Conservation (phyloP, 2,329 filamentous ascomycete species). For the Stagonosporopsis vannaccii region DNA sequence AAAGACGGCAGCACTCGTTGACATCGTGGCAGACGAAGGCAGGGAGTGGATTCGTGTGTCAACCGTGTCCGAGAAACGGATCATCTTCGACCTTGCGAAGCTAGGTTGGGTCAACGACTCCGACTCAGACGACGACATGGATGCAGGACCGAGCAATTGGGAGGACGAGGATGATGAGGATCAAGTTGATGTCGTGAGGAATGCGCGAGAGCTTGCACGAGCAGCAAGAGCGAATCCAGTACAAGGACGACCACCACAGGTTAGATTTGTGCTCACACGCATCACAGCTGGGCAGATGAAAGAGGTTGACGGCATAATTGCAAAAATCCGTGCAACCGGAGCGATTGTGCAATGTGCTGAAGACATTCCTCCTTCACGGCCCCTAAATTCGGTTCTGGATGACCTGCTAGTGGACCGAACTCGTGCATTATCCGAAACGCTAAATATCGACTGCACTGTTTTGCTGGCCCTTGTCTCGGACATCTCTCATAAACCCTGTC, state of each 20-base stretch:
- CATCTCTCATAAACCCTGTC: conserved; percentile 66
- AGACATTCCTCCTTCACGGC: conserved; percentile 32
- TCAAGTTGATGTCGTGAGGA: conserved; percentile 65
- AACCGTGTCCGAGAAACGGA: conserved; percentile 67
- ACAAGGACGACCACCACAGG: conserved; percentile 65
- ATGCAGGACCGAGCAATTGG: conserved; percentile 24
- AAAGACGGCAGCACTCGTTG: conserved; percentile 64
- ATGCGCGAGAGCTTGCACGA: conserved; percentile 64
- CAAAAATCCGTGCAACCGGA: conserved; percentile 62
- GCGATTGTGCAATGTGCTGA: conserved; percentile 44
- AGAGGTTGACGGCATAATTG: conserved; percentile 65
- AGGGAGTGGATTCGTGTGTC: conserved; percentile 74
- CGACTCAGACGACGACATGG: conserved; percentile 55
- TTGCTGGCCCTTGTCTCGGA: conserved; percentile 77
- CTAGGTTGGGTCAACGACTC: conserved; percentile 65
- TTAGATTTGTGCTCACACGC: conserved; percentile 68
- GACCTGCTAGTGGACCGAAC: conserved; percentile 51
- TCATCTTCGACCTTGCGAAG: conserved; percentile 73
- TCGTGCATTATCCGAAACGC: conserved; percentile 49
- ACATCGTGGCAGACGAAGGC: conserved; percentile 70
- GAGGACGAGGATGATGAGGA: conserved; percentile 61
- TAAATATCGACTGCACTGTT: conserved; percentile 73
- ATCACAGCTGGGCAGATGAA: conserved; percentile 58
- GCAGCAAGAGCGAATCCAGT: conserved; percentile 65
- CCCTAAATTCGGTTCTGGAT: conserved; percentile 36